Conservation (phyloP, 2,329 filamentous ascomycete species). For the Talaromyces sp. region DNA sequence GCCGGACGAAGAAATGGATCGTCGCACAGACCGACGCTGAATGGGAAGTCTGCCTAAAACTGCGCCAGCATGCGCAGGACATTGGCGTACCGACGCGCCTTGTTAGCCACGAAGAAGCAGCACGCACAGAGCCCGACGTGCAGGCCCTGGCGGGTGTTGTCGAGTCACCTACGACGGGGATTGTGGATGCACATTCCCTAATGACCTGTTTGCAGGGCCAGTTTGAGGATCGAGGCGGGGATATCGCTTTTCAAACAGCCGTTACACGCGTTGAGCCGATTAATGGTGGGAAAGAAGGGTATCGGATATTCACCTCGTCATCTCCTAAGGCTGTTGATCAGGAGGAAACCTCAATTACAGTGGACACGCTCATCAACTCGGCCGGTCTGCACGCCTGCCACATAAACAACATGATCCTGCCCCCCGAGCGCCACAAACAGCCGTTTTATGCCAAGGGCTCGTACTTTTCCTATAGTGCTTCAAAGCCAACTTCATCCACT, state of each 20-base stretch:
- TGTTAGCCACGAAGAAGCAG: slow-evolving; percentile 60
- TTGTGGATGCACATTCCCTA: slow-evolving; percentile 78
- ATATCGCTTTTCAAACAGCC: slow-evolving; percentile 63
- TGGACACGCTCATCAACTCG: slow-evolving; percentile 76
- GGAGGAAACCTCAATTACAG: slow-evolving; percentile 54
- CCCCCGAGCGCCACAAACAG: slow-evolving; percentile 46
- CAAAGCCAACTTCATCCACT: slow-evolving; percentile 61
- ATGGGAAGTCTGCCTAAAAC: slow-evolving; percentile 51
- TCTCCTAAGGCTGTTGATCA: slow-evolving; percentile 16
- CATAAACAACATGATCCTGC: slow-evolving; percentile 76
- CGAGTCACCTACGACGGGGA: slow-evolving; percentile 82
- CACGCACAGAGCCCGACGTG: slow-evolving; percentile 67
- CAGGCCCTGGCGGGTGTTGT: slow-evolving; percentile 67
- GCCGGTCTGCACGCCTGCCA: slow-evolving; percentile 74
- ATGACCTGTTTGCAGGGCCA: slow-evolving; percentile 77
- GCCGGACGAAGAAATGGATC: slow-evolving; percentile 86
- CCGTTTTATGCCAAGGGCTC: slow-evolving; percentile 89
- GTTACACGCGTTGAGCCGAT: slow-evolving; percentile 59
- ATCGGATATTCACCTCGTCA: slow-evolving; percentile 58
- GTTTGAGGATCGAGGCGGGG: slow-evolving; percentile 73
- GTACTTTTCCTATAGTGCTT: slow-evolving; percentile 79
- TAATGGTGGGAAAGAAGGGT: slow-evolving; percentile 56
- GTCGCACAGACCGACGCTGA: slow-evolving; percentile 77
- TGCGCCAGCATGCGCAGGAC: slow-evolving; percentile 50
- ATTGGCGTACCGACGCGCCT: slow-evolving; percentile 69